These are phyloP conservation scores for Cryptococcus sp. DNA, from an alignment of 1,284 basidiomycete species.

Conservation along the genomic window DNA sequence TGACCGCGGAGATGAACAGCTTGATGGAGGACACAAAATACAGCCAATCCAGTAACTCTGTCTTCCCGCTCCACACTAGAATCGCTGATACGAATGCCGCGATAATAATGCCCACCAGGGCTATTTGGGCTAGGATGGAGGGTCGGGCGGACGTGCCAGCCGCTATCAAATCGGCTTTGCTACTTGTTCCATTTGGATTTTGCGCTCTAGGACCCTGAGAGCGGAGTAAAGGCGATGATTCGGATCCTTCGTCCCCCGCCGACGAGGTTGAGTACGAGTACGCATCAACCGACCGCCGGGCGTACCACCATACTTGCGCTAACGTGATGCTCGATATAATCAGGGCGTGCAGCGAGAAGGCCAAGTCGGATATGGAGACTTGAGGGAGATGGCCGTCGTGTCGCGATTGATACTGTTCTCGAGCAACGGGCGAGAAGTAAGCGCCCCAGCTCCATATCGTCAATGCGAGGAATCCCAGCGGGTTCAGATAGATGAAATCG, in stretches of 20 bases:
- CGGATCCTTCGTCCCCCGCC: neutral
- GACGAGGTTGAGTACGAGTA: neutral
- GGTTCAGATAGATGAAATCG: constrained; percentile 56
- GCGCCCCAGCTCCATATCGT: constrained; percentile 52
- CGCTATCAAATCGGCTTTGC: neutral
- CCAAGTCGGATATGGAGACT: constrained; percentile 53
- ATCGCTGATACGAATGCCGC: constrained; percentile 22
- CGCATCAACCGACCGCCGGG: constrained; percentile 8
- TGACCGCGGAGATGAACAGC: constrained; percentile 44
- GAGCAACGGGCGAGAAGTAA: constrained; percentile 43
- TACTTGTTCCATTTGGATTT: neutral
- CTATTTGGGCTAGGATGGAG: constrained; percentile 27
- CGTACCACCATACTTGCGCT: constrained; percentile 39
- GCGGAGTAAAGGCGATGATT: constrained; percentile 5
- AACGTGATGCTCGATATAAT: constrained; percentile 37
- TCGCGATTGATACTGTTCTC: constrained; percentile 50
- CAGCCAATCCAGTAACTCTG: constrained; percentile 49
- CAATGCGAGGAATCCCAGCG: constrained; percentile 54
- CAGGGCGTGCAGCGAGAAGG: constrained; percentile 53
- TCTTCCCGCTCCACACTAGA: constrained; percentile 31
- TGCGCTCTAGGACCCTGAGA: neutral
- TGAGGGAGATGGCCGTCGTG: constrained; percentile 54
- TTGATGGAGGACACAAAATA: constrained; percentile 50
- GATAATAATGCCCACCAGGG: constrained; percentile 29
- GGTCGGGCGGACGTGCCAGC: constrained; percentile 23